Base-by-base conservation (phyloP, 2,329 filamentous ascomycete species). In the Emmonsiellopsis sp. region DNA sequence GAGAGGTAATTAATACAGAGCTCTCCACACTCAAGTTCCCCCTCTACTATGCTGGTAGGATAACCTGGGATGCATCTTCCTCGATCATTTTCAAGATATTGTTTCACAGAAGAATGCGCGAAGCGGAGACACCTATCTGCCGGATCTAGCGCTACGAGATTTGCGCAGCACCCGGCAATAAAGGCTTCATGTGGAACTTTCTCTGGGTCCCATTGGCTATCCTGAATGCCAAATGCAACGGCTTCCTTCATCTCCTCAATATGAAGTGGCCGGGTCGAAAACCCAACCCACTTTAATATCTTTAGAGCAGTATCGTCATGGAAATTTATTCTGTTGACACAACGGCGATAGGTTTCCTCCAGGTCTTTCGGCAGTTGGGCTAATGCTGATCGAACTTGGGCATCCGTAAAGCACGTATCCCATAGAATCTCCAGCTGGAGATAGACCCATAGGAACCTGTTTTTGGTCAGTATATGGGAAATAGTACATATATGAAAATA, bases 371-470 rank as follows among this genome's bases (percentile, higher is more conserved):
- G 45, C 34, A 47, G 45, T 10, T 37, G 31, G n/a, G 6, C 5
- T 13, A 47, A 47, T 35, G 45, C 26, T 20, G 15, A 47, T 16
- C 45, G 45, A 35, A 47, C 35, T 35, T 47, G 13, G 10, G 45
- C 45, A 11, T 34, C 45, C 3, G 45, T 47, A n/a, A 47, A 47
- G 16, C 45, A 47, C 8, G 45, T 47, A 16, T 47, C 45, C 45
- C 45, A 47, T 10, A 47, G 13, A 37, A 47, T 47, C n/a, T 47
- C 45, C 6, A 47, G 45, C n/a, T 47, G 45, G 30, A 47, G 45
- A 47, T 47, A 47, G 2, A 47, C 45, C 45, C 45, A 47, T 9
- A 47, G 32, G 13, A 47, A 47, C 45, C 45, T 47, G 20, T 9
- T 35, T n/a, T 4, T 2, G 15, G 15, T 47, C 11, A 47, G 45